Base-by-base conservation (phyloP, 768 basidiomycete species). In the Coprinellus micaceus region DNA sequence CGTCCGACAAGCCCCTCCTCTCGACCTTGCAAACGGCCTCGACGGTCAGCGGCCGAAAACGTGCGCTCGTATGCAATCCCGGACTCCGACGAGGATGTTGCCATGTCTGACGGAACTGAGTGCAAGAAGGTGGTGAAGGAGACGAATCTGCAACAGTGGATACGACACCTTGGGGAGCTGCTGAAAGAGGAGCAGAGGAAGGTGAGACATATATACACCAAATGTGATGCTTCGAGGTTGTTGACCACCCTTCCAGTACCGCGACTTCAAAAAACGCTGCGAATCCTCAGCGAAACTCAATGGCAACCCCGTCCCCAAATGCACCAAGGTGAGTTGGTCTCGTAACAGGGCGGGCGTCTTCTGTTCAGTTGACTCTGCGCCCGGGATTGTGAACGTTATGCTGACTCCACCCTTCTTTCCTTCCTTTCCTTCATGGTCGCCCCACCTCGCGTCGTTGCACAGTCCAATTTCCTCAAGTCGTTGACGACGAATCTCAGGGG, bases 391-490 rank as follows among this genome's bases (percentile, higher is more conserved):
- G n/a, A 30, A 39, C 26, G 25, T 49, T 6, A 33, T 19, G 26
- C 17, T 47, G 33, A 43, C 28, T 58, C 22, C 53, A 29, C 22
- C 21, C 30, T 29, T 33, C 33, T 24, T 25, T 51, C 15, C 48
- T 29, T 12, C 4, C 54, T 46, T 26, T 39, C 6, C 13, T 17
- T 43, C 40, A 5, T 43, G 40, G n/a, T 43, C 40, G 10, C 19
- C 40, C 19, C 6, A 5, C 19, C 7, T 43, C 5, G 7, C 40
- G 21, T 48, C 30, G 26, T 51, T 13, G 33, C 13, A 13, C 33
- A 91, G 89, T 85, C 74, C 61, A 85, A 88, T 26, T 91, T 91
- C 62, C 75, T 86, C 62, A 88, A 81, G 65, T 81, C 82, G 3
- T 69, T 91, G 48, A 72, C 77, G 10, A 53, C 69, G n/a, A 77